Evolutionary conservation across 495 filamentous ascomycete genomes (phyloP).

Genomic region (Tuber magnatum): DNA sequence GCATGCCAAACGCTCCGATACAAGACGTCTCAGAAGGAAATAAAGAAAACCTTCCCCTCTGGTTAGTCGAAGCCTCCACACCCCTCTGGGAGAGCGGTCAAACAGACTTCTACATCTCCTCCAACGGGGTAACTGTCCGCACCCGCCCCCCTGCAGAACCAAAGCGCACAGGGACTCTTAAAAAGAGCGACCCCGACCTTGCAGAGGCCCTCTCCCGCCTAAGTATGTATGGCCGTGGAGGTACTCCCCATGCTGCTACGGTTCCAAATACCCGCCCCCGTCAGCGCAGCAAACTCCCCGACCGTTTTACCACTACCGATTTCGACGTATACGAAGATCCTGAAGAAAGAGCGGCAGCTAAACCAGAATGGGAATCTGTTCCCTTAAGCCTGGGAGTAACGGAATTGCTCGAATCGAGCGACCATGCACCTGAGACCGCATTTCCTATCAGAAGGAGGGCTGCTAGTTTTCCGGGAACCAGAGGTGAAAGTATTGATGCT

Average conservation of each 20-base stretch:
- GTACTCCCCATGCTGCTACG: neutral
- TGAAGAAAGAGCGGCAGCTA: neutral
- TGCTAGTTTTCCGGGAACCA: neutral
- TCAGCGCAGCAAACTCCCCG: neutral
- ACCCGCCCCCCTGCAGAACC: neutral
- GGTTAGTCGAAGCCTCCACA: neutral
- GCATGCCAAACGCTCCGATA: neutral
- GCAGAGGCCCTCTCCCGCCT: neutral
- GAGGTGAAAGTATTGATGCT: neutral
- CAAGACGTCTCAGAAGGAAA: neutral
- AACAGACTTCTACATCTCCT: neutral
- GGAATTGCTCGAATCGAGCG: neutral
- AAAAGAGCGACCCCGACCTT: neutral
- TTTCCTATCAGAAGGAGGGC: neutral
- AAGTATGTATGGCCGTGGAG: neutral
- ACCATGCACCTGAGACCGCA: neutral
- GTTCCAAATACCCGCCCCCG: neutral
- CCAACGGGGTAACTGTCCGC: neutral
- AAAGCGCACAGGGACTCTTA: neutral
- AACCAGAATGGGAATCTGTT: neutral
- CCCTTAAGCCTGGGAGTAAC: neutral
- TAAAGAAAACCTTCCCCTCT: neutral
- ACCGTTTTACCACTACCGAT: neutral
- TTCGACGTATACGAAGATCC: neutral
- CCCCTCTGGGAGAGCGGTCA: constrained; percentile 1